Evolutionary conservation across 495 filamentous ascomycete genomes (phyloP), one percentile per base, ranked within the genome.

Genomic region (Aspergillus steynii): DNA sequence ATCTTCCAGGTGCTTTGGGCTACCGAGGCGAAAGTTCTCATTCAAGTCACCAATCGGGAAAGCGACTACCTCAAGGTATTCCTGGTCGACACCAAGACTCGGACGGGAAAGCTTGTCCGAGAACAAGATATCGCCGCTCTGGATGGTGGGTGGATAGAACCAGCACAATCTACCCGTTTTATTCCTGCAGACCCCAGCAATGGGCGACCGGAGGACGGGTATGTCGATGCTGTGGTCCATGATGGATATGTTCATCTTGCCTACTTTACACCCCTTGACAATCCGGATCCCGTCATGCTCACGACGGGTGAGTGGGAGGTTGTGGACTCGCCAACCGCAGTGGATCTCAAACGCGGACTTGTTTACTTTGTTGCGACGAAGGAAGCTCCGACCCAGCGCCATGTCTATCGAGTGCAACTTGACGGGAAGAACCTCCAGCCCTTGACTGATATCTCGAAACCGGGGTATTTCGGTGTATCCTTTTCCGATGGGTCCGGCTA

Each of bases 91-190:
- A 90, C 94, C n/a, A 71, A 72, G 31, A 71, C 80, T 5, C 85
- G 91, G 37, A 87, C 83, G n/a, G 92, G 91, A 15, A 91, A 89
- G 70, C 84, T 93, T 10, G 87, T 96, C 48, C 81, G 93, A 57
- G 86, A 85, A 14, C 80, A 87, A 25, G 86, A 99, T 71, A 86
- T 98, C 59, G 83, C 86, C 55, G 83, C 84, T 29, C 76, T 97
- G 6, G 95, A 99, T 72, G 93, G 94, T 12, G 95, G 95, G 49
- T 99, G 95, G 95, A 95, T 98, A 63, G 95, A 99, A 73, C 90
- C 97, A 42, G 90, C 92, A 1, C 87, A 98, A 65, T 83, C 87
- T 31, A 97, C 95, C 3, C 84, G 80, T 59, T 96, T 89, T 68
- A 89, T 99, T 56, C 96, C 95, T 7, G 90, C 92, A 3, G 89